These are phyloP conservation scores for Corinectria fuckeliana DNA, from an alignment of 2,329 filamentous ascomycete species.

Conservation along the genomic window DNA sequence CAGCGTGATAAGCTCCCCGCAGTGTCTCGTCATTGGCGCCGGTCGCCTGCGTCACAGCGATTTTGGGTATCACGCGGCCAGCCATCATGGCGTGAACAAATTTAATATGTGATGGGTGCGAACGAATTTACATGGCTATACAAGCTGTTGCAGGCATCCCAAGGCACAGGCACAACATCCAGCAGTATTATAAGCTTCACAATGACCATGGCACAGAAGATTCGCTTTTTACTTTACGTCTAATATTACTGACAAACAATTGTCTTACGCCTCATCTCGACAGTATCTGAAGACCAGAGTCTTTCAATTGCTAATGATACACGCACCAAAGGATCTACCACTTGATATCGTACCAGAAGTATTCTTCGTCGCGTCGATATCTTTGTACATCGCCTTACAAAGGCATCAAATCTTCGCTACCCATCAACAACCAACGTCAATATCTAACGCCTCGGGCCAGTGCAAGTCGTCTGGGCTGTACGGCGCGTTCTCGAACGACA, in stretches of 20 bases:
- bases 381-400: neutral
- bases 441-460: neutral
- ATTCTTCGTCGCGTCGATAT: neutral
- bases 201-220: neutral
- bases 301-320: neutral
- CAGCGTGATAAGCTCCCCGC: neutral
- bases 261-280: neutral
- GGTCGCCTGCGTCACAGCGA: neutral
- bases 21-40: neutral
- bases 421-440: neutral
- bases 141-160: neutral
- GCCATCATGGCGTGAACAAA: neutral
- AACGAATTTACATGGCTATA: neutral
- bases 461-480: neutral
- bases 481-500: neutral
- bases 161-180: neutral
- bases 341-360: neutral
- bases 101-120: no score
- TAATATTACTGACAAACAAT: neutral
- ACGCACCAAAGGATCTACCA: neutral
- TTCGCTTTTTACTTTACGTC: neutral
- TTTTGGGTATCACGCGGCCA: neutral
- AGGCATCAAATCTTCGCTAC: neutral
- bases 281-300: no score
- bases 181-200: no score